Conservation (phyloP, 768 basidiomycete genomes). For the Tricholoma hemisulphureum region DNA sequence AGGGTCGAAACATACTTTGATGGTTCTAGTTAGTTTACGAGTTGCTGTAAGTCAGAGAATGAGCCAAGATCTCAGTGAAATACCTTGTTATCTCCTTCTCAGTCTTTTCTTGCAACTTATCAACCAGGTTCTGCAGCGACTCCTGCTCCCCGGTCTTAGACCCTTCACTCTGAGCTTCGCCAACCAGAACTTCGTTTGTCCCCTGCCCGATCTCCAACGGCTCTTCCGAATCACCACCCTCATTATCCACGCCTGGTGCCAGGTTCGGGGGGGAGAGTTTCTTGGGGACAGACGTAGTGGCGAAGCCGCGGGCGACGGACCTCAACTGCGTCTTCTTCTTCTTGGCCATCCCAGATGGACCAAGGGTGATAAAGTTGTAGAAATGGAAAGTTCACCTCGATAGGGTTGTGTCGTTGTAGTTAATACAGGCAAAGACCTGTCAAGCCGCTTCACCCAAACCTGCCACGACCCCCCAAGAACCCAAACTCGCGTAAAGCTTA, state of each 20-base stretch:
- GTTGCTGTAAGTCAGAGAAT: neutral
- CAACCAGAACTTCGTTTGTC: conserved; percentile 4
- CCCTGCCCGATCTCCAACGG: neutral
- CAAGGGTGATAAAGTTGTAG: conserved; percentile 7
- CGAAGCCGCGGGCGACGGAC: conserved; percentile 72
- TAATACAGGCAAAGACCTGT: conserved; percentile 2
- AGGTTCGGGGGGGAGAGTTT: conserved; percentile 43
- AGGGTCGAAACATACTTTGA: conserved; percentile 33
- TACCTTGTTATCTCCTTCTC: conserved; percentile 84
- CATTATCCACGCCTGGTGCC: conserved; percentile 22
- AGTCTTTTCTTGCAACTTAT: conserved; percentile 81
- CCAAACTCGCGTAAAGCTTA: conserved; percentile 4
- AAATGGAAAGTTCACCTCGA: neutral
- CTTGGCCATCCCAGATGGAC: conserved; percentile 59
- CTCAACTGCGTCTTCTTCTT: conserved; percentile 84
- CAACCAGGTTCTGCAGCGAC: conserved; percentile 69
- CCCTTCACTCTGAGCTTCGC: conserved; percentile 22
- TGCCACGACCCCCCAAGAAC: conserved; percentile 2
- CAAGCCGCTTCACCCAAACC: neutral
- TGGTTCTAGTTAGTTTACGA: conserved; percentile 21
- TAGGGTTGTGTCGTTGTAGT: neutral
- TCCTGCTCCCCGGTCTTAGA: conserved; percentile 47
- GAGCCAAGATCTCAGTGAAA: conserved; percentile 2
- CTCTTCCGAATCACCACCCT: conserved; percentile 10
- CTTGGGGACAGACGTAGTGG: conserved; percentile 82